These are phyloP conservation scores for Eutrema heterophyllum DNA, from an alignment of 345 rosid species.

Conservation along the genomic window DNA sequence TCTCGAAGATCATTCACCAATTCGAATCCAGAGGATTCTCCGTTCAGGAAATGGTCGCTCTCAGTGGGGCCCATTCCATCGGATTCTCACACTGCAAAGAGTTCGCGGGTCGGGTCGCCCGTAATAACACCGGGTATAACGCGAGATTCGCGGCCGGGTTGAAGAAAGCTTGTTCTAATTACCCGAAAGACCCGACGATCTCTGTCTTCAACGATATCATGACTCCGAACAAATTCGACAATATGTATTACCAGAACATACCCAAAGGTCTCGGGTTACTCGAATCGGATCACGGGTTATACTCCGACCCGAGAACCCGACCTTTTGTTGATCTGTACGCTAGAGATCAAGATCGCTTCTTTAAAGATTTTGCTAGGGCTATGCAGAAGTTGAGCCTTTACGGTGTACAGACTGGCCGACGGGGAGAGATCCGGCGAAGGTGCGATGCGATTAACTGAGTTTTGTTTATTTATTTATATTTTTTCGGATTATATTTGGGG, in stretches of 20 bases:
- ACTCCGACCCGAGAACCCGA: constrained; percentile 49
- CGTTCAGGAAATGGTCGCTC: constrained; percentile 79
- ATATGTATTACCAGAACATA: constrained; percentile 70
- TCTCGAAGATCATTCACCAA: constrained; percentile 43
- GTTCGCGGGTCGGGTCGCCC: constrained; percentile 38
- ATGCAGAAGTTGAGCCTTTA: constrained; percentile 78
- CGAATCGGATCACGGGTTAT: constrained; percentile 70
- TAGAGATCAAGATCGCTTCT: constrained; percentile 53
- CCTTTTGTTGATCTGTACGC: constrained; percentile 72
- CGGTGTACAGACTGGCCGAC: constrained; percentile 72
- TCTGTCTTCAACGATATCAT: constrained; percentile 89
- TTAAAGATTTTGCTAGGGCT: constrained; percentile 62
- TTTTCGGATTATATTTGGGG: background rate
- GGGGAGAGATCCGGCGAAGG: constrained; percentile 88
- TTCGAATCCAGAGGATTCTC: constrained; percentile 58
- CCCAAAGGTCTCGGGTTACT: constrained; percentile 75
- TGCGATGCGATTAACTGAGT: constrained; percentile 75
- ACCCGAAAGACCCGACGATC: constrained; percentile 54
- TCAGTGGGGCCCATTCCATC: constrained; percentile 85
- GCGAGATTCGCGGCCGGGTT: constrained; percentile 64
- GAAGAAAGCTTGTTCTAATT: constrained; percentile 59
- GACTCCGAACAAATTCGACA: constrained; percentile 88
- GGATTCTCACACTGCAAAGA: constrained; percentile 96
- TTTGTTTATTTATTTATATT: background rate
- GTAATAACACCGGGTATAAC: constrained; percentile 53